Conservation (phyloP, 768 basidiomycete genomes). For the Sarcomyxa edulis region DNA sequence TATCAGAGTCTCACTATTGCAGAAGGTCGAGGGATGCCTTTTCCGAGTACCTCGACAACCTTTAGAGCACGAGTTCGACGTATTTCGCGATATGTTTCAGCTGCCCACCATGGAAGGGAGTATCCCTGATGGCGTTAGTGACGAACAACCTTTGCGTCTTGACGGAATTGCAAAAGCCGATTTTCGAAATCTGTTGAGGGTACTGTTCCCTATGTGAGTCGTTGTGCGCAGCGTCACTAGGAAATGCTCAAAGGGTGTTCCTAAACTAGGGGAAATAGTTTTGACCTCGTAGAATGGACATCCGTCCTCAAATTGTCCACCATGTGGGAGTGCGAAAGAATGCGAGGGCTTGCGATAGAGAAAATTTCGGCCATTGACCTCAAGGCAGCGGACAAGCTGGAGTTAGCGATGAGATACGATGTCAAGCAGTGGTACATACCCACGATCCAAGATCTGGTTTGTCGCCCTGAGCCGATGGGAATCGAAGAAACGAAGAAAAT, state of each 20-base stretch:
- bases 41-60: conserved; percentile 33
- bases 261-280: too few relatives aligned
- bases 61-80: conserved; percentile 25
- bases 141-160: conserved; percentile 8
- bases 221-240: too few relatives aligned
- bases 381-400: conserved; percentile 4
- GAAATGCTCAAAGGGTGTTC: too few relatives aligned
- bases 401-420: conserved; percentile 8
- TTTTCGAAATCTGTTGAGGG: conserved; percentile 5
- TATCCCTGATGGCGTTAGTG: conserved; percentile 3
- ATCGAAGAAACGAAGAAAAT: conserved; percentile 15
- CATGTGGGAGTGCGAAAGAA: conserved; percentile 8
- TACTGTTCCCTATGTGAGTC: conserved; percentile 4
- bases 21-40: conserved; percentile 30
- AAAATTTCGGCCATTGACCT: background rate
- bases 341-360: conserved; percentile 14
- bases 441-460: conserved; percentile 1
- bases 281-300: conserved; percentile 6
- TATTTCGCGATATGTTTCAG: conserved; percentile 28
- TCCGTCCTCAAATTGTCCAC: conserved; percentile 7
- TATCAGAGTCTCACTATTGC: background rate
- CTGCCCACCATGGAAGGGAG: conserved; percentile 18
- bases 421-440: conserved; percentile 4
- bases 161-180: conserved; percentile 6
- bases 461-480: conserved; percentile 11